Percentiles rank a stretch among this genome's conserved stretches.
Evolutionary conservation across 306 rosid genomes (phyloP).

Genomic region (Medicago lupulina): DNA sequence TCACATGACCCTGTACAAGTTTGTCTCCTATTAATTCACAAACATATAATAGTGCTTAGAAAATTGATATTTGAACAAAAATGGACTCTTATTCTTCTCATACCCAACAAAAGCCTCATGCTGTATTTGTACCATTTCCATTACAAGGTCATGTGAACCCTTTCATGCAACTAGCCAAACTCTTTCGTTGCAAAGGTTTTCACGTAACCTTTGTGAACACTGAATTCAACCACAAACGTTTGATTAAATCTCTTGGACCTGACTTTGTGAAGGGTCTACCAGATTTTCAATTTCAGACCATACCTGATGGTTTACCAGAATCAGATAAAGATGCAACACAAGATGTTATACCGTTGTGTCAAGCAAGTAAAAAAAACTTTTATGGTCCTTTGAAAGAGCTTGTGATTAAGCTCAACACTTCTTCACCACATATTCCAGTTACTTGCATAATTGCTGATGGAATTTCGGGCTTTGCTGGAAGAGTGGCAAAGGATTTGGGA

Average conservation of each 20-base stretch:
- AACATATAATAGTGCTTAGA: too few relatives aligned
- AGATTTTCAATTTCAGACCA: conserved; percentile 29
- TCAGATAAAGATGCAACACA: conserved; percentile 24
- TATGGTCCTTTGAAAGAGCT: conserved; percentile 29
- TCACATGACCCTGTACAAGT: too few relatives aligned
- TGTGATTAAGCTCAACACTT: conserved; percentile 8
- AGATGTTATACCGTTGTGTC: neutral
- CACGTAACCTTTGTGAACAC: conserved; percentile 40
- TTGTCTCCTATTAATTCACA: too few relatives aligned
- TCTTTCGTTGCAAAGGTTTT: conserved; percentile 30
- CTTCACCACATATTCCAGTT: neutral
- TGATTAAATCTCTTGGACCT: conserved; percentile 8
- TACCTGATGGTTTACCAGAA: conserved; percentile 33
- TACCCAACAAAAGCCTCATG: conserved; percentile 11
- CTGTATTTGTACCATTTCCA: conserved; percentile 29
- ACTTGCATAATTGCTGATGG: conserved; percentile 28
- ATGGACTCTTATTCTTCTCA: too few relatives aligned
- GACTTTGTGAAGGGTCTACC: conserved; percentile 21
- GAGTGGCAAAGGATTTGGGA: conserved; percentile 15
- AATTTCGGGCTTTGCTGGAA: conserved; percentile 7
- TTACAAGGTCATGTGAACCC: conserved; percentile 37
- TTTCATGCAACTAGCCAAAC: conserved; percentile 32
- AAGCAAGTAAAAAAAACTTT: conserved; percentile 8
- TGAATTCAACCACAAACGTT: conserved; percentile 35
- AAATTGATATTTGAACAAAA: too few relatives aligned